A percentile compares a stretch with the other conserved stretches of the same genome.
Evolutionary conservation across 2,329 filamentous ascomycete genomes (phyloP).

Genomic region (Alternaria angustiovoidea): DNA sequence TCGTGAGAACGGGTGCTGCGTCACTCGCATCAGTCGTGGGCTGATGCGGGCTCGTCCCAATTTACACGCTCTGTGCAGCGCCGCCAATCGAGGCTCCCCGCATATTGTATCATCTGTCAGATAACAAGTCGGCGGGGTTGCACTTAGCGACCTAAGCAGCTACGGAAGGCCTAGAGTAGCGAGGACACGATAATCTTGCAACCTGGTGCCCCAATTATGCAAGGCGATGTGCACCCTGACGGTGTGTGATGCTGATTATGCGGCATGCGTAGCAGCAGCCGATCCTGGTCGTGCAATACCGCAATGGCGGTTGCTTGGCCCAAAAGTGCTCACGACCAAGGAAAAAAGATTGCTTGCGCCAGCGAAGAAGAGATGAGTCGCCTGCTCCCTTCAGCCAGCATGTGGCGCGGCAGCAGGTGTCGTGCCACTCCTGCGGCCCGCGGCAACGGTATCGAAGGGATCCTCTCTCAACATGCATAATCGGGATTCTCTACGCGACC

Average conservation of each 20-base stretch:
- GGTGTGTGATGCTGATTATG: constrained; percentile 26
- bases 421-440: constrained; percentile 28
- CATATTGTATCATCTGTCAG: constrained; percentile 29
- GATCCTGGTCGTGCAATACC: constrained; percentile 22
- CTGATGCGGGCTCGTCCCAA: constrained; percentile 26
- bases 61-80: constrained; percentile 6
- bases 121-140: constrained; percentile 21
- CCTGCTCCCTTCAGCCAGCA: constrained; percentile 16
- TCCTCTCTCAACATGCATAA: constrained; percentile 10
- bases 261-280: constrained; percentile 20
- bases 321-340: neutral
- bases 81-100: constrained; percentile 5
- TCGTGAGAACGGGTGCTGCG: constrained; percentile 1
- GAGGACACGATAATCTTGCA: constrained; percentile 28
- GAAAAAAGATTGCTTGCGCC: constrained; percentile 5
- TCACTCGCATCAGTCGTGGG: constrained; percentile 16
- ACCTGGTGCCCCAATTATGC: constrained; percentile 15
- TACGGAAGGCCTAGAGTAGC: constrained; percentile 28
- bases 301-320: constrained; percentile 16
- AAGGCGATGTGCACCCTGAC: constrained; percentile 20
- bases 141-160: constrained; percentile 16
- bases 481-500: constrained; percentile 8
- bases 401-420: constrained; percentile 22
- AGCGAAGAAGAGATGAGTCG: constrained; percentile 16
- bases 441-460: constrained; percentile 14